Evolutionary conservation across 345 rosid genomes (phyloP), one percentile per base, ranked within the genome.

Genomic region (Arabis alpina): DNA sequence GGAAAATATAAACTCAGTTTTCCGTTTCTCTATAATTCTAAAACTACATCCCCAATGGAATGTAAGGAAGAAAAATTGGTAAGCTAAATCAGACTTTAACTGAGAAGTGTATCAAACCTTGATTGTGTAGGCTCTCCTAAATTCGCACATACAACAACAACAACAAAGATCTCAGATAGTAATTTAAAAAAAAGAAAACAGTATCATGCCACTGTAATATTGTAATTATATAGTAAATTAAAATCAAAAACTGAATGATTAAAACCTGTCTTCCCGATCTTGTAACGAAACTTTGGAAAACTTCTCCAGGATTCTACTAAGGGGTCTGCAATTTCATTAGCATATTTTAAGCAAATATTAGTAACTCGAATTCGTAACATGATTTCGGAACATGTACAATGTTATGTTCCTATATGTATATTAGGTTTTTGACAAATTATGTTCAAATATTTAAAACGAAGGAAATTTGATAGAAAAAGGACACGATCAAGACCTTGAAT

Each of bases 241-340:
- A 30, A 13, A 39, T 2, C 23, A 32, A 56, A 39, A 3, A 4
- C 0, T 7, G 6, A 15, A 73, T 39, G 4, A 56, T 10, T n/a
- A n/a, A 39, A 73, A 73, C 78, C 73, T 67, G 1, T 53, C 44
- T 36, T 60, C 63, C 4, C 68, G n/a, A n/a, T n/a, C n/a, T n/a
- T n/a, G n/a, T n/a, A n/a, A n/a, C n/a, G n/a, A n/a, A n/a, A n/a
- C n/a, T n/a, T n/a, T n/a, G n/a, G n/a, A n/a, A n/a, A n/a, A n/a
- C n/a, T n/a, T n/a, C n/a, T n/a, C n/a, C n/a, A n/a, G n/a, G n/a
- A n/a, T n/a, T n/a, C n/a, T n/a, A n/a, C n/a, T n/a, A n/a, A n/a
- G n/a, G n/a, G n/a, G n/a, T n/a, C n/a, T n/a, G n/a, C n/a, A n/a
- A n/a, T n/a, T n/a, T n/a, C n/a, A n/a, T n/a, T n/a, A n/a, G n/a